Base-by-base conservation (phyloP, 2,329 filamentous ascomycete species). In the Colletotrichum australisinense region DNA sequence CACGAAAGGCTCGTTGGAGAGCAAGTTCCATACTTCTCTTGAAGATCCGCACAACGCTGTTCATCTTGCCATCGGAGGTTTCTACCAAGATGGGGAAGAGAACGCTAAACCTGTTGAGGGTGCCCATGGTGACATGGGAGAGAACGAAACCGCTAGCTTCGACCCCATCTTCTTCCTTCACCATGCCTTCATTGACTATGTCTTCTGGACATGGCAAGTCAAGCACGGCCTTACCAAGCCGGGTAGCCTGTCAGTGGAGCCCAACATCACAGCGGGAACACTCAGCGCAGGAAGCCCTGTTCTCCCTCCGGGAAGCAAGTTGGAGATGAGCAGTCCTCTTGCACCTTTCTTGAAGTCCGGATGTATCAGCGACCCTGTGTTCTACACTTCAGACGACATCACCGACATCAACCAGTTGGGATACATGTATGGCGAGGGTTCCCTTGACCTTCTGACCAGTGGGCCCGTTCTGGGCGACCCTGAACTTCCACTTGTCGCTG, bases 61-160 rank as follows among this genome's bases (percentile, higher is more conserved):
- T 4, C 78, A 80, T 63, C 76, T 80, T 4, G 77, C 79, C 28
- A 62, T 80, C 22, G 78, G 78, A 42, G 78, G 78, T 11, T 77
- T 77, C 68, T 64, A 32, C n/a, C 52, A 53, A 53, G 19, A 55
- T 11, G 19, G 58, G 76, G 24, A 35, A 59, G 14, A 14, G 2
- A 53, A 55, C n/a, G 52, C 42, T 14, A 32, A 63, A 4, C 53
- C 42, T 55, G 75, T 76, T 46, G 64, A 49, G 16, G 78, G 74
- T 5, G 78, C 79, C 6, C 80, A 80, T 28, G 79, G 79, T 8
- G 78, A 81, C 75, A 81, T 80, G 78, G 79, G 78, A 9, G 78
- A 78, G 63, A 81, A 81, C 64, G 78, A 81, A 11, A 80, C 77
- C n/a, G 79, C 79, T 84, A 52, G 26, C 19, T 63, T 53, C 22